These are phyloP conservation scores for Hygrocybe coccinea DNA, from an alignment of 768 basidiomycete genomes.

Conservation along the genomic window DNA sequence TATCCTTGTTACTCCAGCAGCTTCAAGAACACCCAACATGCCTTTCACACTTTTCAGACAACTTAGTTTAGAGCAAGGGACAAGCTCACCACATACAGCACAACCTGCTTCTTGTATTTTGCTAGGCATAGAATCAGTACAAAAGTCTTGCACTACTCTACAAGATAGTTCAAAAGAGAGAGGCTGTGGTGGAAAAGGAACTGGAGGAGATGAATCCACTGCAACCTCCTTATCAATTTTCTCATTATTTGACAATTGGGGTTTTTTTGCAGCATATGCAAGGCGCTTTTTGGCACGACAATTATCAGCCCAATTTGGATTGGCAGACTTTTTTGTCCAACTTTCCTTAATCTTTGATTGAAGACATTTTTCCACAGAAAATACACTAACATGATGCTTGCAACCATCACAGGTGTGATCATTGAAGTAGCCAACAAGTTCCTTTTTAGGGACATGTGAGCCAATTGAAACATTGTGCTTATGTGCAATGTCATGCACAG, in stretches of 20 bases:
- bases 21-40: constrained; percentile 3
- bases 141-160: not conserved
- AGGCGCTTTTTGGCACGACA: not conserved
- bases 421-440: not conserved
- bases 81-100: not conserved
- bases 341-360: not conserved
- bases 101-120: constrained; percentile 1
- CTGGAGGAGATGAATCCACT: not conserved
- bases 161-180: not conserved
- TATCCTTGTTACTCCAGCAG: constrained; percentile 1
- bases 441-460: not conserved
- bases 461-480: not conserved
- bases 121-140: not conserved
- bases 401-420: not conserved
- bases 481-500: not conserved
- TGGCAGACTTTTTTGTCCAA: not conserved
- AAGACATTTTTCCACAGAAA: not conserved
- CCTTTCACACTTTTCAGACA: constrained; percentile 6
- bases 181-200: not conserved
- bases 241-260: constrained; percentile 2
- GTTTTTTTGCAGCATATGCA: not conserved
- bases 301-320: not conserved
- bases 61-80: constrained; percentile 7
- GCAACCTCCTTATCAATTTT: not conserved
- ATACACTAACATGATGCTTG: not conserved